Percentiles rank a stretch among this genome's conserved stretches.
Evolutionary conservation across 1,284 basidiomycete species (phyloP).

Genomic region (Marasmius oreades): DNA sequence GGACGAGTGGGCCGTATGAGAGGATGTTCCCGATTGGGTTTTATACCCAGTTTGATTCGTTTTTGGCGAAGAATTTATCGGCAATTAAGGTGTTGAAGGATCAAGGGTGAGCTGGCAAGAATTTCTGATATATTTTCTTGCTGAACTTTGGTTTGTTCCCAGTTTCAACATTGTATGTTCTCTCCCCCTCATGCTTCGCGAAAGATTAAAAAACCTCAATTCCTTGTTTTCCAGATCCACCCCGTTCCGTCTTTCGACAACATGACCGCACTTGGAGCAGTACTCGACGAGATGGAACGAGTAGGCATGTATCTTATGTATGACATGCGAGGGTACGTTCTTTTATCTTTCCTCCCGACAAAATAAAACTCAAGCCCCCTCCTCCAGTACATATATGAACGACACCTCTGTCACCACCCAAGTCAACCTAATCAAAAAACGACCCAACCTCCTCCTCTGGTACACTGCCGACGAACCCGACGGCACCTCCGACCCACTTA

Average conservation of each 20-base stretch:
- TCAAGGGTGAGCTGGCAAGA: slow-evolving; percentile 55
- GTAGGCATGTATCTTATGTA: slow-evolving; percentile 74
- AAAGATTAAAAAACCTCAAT: not conserved
- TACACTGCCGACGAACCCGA: slow-evolving; percentile 79
- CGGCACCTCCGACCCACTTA: slow-evolving; percentile 61
- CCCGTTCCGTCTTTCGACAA: slow-evolving; percentile 63
- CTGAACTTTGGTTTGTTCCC: not conserved
- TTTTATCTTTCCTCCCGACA: not conserved
- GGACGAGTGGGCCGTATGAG: slow-evolving; percentile 46
- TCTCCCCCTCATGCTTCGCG: not conserved
- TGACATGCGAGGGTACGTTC: slow-evolving; percentile 67
- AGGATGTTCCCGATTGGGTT: slow-evolving; percentile 71
- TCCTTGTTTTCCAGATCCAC: slow-evolving; percentile 49
- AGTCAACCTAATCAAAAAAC: slow-evolving; percentile 62
- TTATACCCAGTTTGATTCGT: slow-evolving; percentile 63
- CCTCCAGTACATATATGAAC: slow-evolving; percentile 58
- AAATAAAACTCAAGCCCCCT: slow-evolving; percentile 1
- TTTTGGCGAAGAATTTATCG: slow-evolving; percentile 53
- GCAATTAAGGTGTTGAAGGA: slow-evolving; percentile 53
- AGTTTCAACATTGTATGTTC: slow-evolving; percentile 34
- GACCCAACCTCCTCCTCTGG: slow-evolving; percentile 69
- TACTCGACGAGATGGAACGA: slow-evolving; percentile 68
- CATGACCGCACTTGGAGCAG: slow-evolving; percentile 48
- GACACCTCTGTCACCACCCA: slow-evolving; percentile 57
- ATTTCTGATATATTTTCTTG: not conserved